Base-by-base conservation (phyloP, 805 yeast genomes). In the Myxozyma vanderwaltii region DNA sequence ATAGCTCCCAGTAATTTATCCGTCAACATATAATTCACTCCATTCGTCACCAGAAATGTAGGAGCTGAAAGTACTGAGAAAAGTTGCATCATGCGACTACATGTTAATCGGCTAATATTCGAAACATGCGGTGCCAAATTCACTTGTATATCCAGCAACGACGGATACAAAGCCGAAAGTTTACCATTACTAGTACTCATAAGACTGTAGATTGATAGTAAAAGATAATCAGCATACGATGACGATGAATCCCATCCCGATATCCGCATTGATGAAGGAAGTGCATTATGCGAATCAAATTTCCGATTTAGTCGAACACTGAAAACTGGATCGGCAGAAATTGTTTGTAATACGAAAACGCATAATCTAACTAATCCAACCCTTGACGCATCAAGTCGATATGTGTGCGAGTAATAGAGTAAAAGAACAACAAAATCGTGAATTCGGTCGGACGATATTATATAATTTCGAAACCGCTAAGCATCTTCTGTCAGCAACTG, bases 351-450 rank as follows among this genome's bases (percentile, higher is more conserved):
- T 27, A 70, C 65, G 58, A 71, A 73, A 10, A 69, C 63, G 41
- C 74, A 71, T n/a, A 73, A 53, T n/a, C 75, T 57, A 2, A 74
- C 70, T 15, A 69, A 46, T 7, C 70, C 69, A 12, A 59, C 55
- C 31, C 66, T 57, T 13, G 66, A 49, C 3, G 61, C 50, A 44
- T 69, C 74, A 35, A 73, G 72, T 55, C 77, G 76, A 66, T 77
- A 83, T 26, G 79, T 81, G 55, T 76, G 75, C 50, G 89, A 76
- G 70, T 87, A 82, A 70, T 81, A 88, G 6, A 85, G 67, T 19
- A 88, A 71, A 1, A 80, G 72, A 0, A 87, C 74, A 44, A 82
- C 71, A 41, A 88, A 71, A 64, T 86, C 86, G 31, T 79, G 76
- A 1, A 84, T 80, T 61, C 78, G 77, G 46, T 78, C 76, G 13